Conservation (phyloP, 2,329 filamentous ascomycete species). For the Sporothrix sp. region DNA sequence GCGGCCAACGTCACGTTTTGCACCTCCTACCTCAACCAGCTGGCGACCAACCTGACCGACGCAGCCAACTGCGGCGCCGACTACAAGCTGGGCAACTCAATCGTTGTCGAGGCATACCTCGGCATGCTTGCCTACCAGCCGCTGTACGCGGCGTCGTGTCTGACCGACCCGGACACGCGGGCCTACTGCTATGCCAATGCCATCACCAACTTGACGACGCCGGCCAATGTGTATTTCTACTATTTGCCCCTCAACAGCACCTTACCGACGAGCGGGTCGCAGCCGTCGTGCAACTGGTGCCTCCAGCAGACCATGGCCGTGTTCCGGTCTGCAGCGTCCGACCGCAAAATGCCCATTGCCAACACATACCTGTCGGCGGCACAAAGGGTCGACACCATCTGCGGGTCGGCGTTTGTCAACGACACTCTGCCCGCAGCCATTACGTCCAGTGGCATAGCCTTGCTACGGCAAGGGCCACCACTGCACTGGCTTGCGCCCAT, state of each 20-base stretch:
- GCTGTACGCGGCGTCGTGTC: slow-evolving; percentile 71
- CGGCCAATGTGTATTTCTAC: slow-evolving; percentile 72
- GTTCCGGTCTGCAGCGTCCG: slow-evolving; percentile 59
- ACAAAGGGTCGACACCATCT: slow-evolving; percentile 57
- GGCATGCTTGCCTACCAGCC: slow-evolving; percentile 69
- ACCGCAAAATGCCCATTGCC: slow-evolving; percentile 56
- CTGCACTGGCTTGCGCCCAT: slow-evolving; percentile 8
- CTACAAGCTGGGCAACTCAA: slow-evolving; percentile 53
- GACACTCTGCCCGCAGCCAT: slow-evolving; percentile 36
- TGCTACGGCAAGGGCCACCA: background rate
- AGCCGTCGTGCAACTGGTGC: slow-evolving; percentile 69
- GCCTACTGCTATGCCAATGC: slow-evolving; percentile 79
- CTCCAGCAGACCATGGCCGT: slow-evolving; percentile 72
- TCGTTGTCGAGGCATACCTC: slow-evolving; percentile 64
- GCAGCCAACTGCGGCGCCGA: slow-evolving; percentile 62
- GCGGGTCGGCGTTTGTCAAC: slow-evolving; percentile 50
- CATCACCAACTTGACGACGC: slow-evolving; percentile 61
- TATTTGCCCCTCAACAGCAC: slow-evolving; percentile 69
- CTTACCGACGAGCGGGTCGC: slow-evolving; percentile 50
- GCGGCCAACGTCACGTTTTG: slow-evolving; percentile 57
- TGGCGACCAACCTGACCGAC: slow-evolving; percentile 56
- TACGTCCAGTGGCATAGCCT: slow-evolving; percentile 18
- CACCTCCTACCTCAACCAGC: slow-evolving; percentile 49
- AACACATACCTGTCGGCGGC: slow-evolving; percentile 64
- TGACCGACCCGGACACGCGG: slow-evolving; percentile 54